Base-by-base conservation (phyloP, 2,329 filamentous ascomycete species). In the Cercospora sesami region DNA sequence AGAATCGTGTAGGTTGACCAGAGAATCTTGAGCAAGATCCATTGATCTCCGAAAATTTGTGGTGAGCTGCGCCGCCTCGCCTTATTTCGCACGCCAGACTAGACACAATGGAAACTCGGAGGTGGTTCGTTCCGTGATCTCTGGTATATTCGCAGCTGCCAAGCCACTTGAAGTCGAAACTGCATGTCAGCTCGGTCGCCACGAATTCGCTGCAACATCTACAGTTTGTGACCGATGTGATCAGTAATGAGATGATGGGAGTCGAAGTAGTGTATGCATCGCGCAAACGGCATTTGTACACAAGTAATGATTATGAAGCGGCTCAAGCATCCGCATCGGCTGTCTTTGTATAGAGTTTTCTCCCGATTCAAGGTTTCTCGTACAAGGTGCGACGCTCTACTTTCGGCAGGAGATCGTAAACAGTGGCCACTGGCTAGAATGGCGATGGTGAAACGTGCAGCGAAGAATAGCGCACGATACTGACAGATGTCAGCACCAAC, bases 401-500 rank as follows among this genome's bases (percentile, higher is more conserved):
- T n/a, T 42, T n/a, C 36, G 36, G 36, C 36, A n/a, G 36, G 36
- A 42, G 36, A 42, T 42, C 36, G 36, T 9, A 42, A n/a, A 42
- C 36, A 42, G 36, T 51, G 10, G 21, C 10, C 45, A 51, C 18
- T 14, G 58, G 36, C 21, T 9, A 5, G 16, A 36, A 28, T 60
- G 16, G 58, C 18, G 26, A 26, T 5, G 7, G 16, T 42, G 36
- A 42, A 42, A 42, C 36, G 36, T 42, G 9, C 28, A 14, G 30
- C n/a, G 33, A 60, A 36, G 31, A 26, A 36, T 60, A 39, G 30
- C 31, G 21, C 28, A 39, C 18, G 31, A 36, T 39, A 42, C 9
- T 26, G 58, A 60, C 58, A 26, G 58, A 39, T 60, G 30, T 60
- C 58, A 60, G 58, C 45, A 39, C 36, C 45, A 48, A 51, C 45